Evolutionary conservation across 2,329 filamentous ascomycete genomes (phyloP).

Genomic region (Fusarium sp.): DNA sequence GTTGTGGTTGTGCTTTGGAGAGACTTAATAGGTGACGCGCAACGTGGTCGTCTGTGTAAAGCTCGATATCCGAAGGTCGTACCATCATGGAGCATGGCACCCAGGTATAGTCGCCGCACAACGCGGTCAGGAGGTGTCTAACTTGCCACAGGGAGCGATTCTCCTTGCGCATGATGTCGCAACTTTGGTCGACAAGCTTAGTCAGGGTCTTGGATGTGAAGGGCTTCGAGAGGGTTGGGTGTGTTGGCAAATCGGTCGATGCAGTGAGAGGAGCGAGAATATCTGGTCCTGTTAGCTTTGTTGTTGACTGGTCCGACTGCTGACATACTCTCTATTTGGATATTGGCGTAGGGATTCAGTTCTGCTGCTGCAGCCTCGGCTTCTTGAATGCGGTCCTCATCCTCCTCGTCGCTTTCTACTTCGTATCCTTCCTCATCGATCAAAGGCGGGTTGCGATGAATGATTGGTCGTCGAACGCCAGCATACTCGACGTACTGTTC

Average conservation of each 20-base stretch:
- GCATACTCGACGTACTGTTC: conserved; percentile 73
- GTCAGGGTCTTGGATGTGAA: conserved; percentile 77
- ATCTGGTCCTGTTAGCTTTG: conserved; percentile 57
- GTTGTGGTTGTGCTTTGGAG: conserved; percentile 35
- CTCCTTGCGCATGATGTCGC: conserved; percentile 76
- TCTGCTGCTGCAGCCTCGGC: conserved; percentile 70
- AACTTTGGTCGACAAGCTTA: conserved; percentile 72
- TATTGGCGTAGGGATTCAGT: conserved; percentile 75
- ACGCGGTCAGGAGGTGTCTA: conserved; percentile 73
- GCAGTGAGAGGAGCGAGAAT: conserved; percentile 78
- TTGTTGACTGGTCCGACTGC: conserved; percentile 1
- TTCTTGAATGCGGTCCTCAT: conserved; percentile 68
- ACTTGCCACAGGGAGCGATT: conserved; percentile 75
- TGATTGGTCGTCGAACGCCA: conserved; percentile 74
- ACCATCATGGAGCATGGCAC: conserved; percentile 67
- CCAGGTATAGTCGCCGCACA: conserved; percentile 78
- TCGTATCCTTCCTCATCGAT: conserved; percentile 82
- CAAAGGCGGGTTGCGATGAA: conserved; percentile 74
- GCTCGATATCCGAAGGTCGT: conserved; percentile 61
- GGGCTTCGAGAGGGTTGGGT: conserved; percentile 76
- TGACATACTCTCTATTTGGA: conserved; percentile 72
- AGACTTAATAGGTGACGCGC: conserved; percentile 49
- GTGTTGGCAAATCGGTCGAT: conserved; percentile 75
- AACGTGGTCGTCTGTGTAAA: conserved; percentile 60
- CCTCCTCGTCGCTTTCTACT: conserved; percentile 74